phyloP scores from a whole-genome alignment of 139 green algal genomes.

The Tetradesmus obliquus region DNA sequence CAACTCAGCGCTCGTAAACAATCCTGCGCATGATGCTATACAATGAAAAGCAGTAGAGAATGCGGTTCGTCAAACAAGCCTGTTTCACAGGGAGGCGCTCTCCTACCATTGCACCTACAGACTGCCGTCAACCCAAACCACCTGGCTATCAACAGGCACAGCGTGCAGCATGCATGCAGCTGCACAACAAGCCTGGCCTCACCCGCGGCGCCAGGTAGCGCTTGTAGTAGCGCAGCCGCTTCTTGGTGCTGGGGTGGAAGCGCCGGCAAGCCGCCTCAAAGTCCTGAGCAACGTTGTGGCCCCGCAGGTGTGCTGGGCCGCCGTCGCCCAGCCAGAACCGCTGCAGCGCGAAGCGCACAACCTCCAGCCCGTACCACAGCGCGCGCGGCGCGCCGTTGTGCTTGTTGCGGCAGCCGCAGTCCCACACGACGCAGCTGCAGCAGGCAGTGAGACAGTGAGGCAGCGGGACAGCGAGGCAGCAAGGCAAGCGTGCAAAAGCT shows the following conservation, averaged over 20 bases:
- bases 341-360: constrained; percentile 52
- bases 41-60: too few species aligned
- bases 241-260: constrained; percentile 54
- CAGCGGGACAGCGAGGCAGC: not conserved
- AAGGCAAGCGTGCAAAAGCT: too few species aligned
- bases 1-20: not conserved
- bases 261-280: constrained; percentile 57
- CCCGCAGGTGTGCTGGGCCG: constrained; percentile 49
- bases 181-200: not conserved
- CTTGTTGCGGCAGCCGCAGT: constrained; percentile 68
- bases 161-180: not conserved
- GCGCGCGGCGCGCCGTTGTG: constrained; percentile 66
- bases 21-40: not conserved
- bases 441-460: not conserved
- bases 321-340: not conserved
- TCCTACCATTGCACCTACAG: too few species aligned
- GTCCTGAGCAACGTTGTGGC: constrained; percentile 53
- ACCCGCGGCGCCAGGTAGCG: constrained; percentile 21
- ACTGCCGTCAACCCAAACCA: too few species aligned
- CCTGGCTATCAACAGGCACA: too few species aligned
- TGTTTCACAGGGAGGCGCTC: too few species aligned
- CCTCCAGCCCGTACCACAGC: constrained; percentile 82
- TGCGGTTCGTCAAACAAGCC: too few species aligned
- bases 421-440: constrained; percentile 71
- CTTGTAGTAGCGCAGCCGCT: constrained; percentile 41